A percentile compares a stretch with the other conserved stretches of the same genome.
phyloP scores from a whole-genome alignment of 306 rosid species.

The Rubus idaeus region DNA sequence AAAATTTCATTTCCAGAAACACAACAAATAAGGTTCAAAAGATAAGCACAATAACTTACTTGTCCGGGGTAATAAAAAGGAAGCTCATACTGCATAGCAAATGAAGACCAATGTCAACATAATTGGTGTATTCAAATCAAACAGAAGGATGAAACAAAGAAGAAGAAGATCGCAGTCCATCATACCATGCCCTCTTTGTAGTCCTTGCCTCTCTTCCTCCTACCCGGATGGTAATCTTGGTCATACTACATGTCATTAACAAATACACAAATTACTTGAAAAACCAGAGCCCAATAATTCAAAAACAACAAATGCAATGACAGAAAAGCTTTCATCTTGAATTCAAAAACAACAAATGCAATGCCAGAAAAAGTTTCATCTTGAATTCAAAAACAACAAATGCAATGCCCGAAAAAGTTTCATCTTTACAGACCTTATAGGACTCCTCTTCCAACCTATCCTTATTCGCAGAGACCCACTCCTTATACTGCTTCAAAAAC shows the following conservation, averaged over 20 bases:
- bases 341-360: neutral
- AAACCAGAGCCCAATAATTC: neutral
- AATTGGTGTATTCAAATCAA: constrained; percentile 1
- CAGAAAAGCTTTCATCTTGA: neutral
- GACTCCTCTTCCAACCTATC: constrained; percentile 86
- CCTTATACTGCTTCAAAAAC: constrained; percentile 81
- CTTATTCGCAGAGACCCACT: constrained; percentile 81
- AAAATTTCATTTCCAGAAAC: neutral
- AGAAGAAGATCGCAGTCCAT: constrained; percentile 13
- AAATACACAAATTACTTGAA: neutral
- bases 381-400: neutral
- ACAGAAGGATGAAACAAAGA: neutral
- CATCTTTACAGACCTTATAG: constrained; percentile 50
- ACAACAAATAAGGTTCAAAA: neutral
- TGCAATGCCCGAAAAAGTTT: neutral
- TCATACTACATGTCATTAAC: constrained; percentile 54
- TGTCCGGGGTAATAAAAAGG: constrained; percentile 97
- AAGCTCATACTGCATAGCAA: constrained; percentile 88
- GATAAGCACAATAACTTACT: constrained; percentile 45
- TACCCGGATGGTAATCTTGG: constrained; percentile 90
- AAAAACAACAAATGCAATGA: neutral
- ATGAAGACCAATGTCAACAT: constrained; percentile 27
- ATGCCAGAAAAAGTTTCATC: neutral
- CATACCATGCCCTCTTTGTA: constrained; percentile 91
- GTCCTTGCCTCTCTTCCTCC: constrained; percentile 98